These are phyloP conservation scores for Lachnellula cervina DNA, from an alignment of 2,329 filamentous ascomycete species.

Conservation along the genomic window DNA sequence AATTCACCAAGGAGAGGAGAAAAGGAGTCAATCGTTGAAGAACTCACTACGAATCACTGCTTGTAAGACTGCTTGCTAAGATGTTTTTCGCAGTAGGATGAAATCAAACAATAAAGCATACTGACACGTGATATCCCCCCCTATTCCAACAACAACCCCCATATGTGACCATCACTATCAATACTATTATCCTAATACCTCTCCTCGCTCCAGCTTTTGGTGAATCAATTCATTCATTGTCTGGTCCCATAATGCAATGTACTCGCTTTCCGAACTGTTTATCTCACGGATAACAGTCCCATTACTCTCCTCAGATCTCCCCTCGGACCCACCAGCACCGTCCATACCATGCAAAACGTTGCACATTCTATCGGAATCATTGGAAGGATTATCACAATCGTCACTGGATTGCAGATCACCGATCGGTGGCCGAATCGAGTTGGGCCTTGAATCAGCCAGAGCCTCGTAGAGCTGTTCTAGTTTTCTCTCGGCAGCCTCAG, in stretches of 20 bases:
- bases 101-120: too few species aligned
- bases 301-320: slow-evolving; percentile 18
- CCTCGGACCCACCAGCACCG: slow-evolving; percentile 6
- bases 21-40: too few species aligned
- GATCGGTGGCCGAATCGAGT: not conserved
- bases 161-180: too few species aligned
- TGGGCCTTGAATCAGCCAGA: slow-evolving; percentile 3
- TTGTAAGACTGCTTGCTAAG: too few species aligned
- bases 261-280: slow-evolving; percentile 5
- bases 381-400: slow-evolving; percentile 4
- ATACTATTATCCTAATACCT: too few species aligned
- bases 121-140: too few species aligned
- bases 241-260: slow-evolving; percentile 8
- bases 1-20: too few species aligned
- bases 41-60: too few species aligned
- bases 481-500: slow-evolving; percentile 51
- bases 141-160: too few species aligned
- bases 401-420: not conserved
- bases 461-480: slow-evolving; percentile 35
- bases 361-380: slow-evolving; percentile 1
- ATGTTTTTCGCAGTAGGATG: too few species aligned
- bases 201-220: too few species aligned
- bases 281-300: slow-evolving; percentile 22
- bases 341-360: slow-evolving; percentile 17
- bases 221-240: not conserved